Base-by-base conservation (phyloP, 345 rosid species). In the Syzygium aromaticum region DNA sequence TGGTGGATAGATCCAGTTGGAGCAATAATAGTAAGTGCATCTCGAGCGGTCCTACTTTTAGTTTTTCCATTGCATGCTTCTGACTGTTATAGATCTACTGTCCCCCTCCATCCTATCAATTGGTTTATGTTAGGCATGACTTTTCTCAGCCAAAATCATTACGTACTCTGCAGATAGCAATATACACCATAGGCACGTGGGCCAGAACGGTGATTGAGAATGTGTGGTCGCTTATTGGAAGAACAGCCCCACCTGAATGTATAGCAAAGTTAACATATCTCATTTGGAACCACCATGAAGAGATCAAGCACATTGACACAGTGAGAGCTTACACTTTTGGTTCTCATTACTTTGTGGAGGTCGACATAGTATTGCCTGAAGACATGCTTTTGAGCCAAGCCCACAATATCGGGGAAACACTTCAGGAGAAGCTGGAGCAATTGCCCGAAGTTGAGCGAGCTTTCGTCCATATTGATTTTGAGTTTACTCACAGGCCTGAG, bases 311-410 rank as follows among this genome's bases (percentile, higher is more conserved):
- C 84, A 96, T 96, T 2, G 98, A 95, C 86, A 96, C 97, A 0
- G 98, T 96, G 78, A 93, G 98, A 89, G 97, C 96, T 5, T 96
- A 96, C 92, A 95, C 97, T 8, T 94, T 94, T 84, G 98, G 98
- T 13, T 91, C 94, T 2, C 93, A 95, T 90, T 96, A 93, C 91
- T 96, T 96, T 52, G 98, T 94, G 84, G 98, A 96, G 90, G 98
- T 96, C 0, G 96, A 96, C 92, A 92, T 96, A 8, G 98, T 96
- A 10, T 86, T 96, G 89, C 95, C 96, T 2, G 93, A 89, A 88
- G 95, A 96, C 86, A 96, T 94, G 98, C 77, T 90, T 30, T 93
- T 96, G 51, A 91, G 89, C 46, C 89, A 90, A 90, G 97, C 98
- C 23, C 98, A 96, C 57, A 93, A 96, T 86, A 96, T 96, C 14